A percentile compares a stretch with the other conserved stretches of the same genome.
phyloP scores from a whole-genome alignment of 345 rosid species.

The Gossypium turneri region DNA sequence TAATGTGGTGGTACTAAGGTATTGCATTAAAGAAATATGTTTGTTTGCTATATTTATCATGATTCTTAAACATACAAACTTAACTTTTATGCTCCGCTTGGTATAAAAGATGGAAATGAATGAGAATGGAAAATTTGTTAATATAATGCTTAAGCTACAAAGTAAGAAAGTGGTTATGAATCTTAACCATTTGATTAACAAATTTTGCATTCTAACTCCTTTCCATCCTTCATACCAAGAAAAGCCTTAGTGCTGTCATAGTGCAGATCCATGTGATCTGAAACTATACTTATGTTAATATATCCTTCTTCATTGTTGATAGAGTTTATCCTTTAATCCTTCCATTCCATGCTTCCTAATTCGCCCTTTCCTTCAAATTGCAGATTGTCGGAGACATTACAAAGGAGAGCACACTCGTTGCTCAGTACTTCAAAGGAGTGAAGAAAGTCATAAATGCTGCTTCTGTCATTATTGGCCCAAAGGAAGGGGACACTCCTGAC shows the following conservation, averaged over 20 bases:
- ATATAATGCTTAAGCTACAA: too few species aligned
- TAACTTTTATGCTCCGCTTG: background rate
- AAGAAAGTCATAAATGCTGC: slow-evolving; percentile 77
- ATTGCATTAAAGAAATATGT: background rate
- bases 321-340: background rate
- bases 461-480: slow-evolving; percentile 93
- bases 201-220: too few species aligned
- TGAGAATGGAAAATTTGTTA: too few species aligned
- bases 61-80: background rate
- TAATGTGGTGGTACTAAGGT: background rate
- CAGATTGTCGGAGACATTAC: slow-evolving; percentile 83
- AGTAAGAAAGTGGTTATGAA: too few species aligned
- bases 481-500: slow-evolving; percentile 98
- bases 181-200: too few species aligned
- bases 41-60: background rate
- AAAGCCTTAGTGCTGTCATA: background rate
- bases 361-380: slow-evolving; percentile 6
- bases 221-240: too few species aligned
- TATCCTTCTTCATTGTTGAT: background rate
- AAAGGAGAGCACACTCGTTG: slow-evolving; percentile 57
- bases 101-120: too few species aligned
- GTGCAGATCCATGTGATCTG: background rate
- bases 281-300: background rate
- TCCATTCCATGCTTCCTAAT: slow-evolving; percentile 13
- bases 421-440: slow-evolving; percentile 79